Conservation (phyloP, 2,329 filamentous ascomycete genomes). For the Scedosporium apiospermum region DNA sequence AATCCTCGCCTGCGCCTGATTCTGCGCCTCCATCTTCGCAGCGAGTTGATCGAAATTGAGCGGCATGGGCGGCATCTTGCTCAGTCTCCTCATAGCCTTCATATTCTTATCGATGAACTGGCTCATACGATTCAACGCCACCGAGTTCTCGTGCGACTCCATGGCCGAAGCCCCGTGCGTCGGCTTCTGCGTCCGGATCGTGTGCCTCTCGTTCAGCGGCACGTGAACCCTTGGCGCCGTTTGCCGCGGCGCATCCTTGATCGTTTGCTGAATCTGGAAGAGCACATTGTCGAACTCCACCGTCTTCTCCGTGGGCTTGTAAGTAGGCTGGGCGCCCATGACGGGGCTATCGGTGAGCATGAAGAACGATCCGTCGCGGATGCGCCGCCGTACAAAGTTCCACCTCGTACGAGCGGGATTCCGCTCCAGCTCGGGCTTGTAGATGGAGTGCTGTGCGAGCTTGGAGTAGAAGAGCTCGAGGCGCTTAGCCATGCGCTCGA, state of each 20-base stretch:
- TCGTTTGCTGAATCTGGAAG: conserved; percentile 28
- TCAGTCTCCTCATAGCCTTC: conserved; percentile 31
- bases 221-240: conserved; percentile 11
- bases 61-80: conserved; percentile 24
- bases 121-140: conserved; percentile 34
- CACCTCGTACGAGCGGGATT: conserved; percentile 44
- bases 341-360: conserved; percentile 30
- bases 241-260: conserved; percentile 13
- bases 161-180: conserved; percentile 25
- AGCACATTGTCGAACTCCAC: conserved; percentile 37
- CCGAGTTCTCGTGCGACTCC: conserved; percentile 30
- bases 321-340: conserved; percentile 17
- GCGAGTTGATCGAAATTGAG: conserved; percentile 23
- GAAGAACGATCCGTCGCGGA: conserved; percentile 43
- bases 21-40: conserved; percentile 15
- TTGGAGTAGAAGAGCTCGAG: conserved; percentile 43
- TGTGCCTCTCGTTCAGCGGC: conserved; percentile 31
- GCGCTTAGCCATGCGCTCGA: conserved; percentile 43
- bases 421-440: conserved; percentile 39
- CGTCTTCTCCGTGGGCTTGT: conserved; percentile 19
- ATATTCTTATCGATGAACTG: conserved; percentile 32
- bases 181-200: conserved; percentile 22
- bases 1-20: neutral
- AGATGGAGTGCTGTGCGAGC: conserved; percentile 37
- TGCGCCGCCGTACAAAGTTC: conserved; percentile 36